Conservation (phyloP, 352 stramenopile species). For the Pythium oligandrum region DNA sequence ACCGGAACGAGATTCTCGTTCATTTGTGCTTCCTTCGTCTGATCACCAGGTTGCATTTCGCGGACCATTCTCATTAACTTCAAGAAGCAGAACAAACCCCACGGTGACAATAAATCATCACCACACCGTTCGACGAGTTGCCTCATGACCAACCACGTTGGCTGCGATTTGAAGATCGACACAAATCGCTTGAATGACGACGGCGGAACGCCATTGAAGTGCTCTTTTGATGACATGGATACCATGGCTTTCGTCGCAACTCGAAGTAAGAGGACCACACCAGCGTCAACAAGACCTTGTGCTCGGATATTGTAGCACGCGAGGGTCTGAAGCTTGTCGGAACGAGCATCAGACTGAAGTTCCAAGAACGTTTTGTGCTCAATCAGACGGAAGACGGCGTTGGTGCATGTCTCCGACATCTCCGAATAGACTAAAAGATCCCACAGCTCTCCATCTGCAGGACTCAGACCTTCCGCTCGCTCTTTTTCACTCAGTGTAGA, state of each 20-base stretch:
- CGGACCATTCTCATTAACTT: constrained; percentile 72
- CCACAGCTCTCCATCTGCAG: constrained; percentile 35
- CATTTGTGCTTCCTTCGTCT: constrained; percentile 36
- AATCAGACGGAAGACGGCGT: constrained; percentile 48
- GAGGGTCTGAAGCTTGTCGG: constrained; percentile 41
- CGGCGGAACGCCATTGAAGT: no score
- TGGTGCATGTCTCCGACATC: constrained; percentile 22
- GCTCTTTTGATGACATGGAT: no score
- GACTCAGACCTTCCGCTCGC: constrained; percentile 7
- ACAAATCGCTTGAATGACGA: constrained; percentile 37
- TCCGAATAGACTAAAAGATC: constrained; percentile 41
- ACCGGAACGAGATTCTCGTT: constrained; percentile 55
- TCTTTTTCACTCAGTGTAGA: constrained; percentile 20
- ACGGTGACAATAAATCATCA: constrained; percentile 69
- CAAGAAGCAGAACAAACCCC: constrained; percentile 80
- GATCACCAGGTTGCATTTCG: constrained; percentile 51
- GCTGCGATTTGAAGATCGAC: constrained; percentile 38
- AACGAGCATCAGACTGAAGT: constrained; percentile 1
- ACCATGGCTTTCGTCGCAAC: constrained; percentile 46
- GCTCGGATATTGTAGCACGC: constrained; percentile 66
- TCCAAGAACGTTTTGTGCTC: constrained; percentile 21
- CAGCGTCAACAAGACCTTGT: constrained; percentile 57
- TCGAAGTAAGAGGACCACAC: constrained; percentile 58
- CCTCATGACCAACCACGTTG: constrained; percentile 30
- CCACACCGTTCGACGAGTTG: constrained; percentile 23